These are phyloP conservation scores for Fusarium illudens DNA, from an alignment of 2,329 filamentous ascomycete genomes.

Conservation along the genomic window DNA sequence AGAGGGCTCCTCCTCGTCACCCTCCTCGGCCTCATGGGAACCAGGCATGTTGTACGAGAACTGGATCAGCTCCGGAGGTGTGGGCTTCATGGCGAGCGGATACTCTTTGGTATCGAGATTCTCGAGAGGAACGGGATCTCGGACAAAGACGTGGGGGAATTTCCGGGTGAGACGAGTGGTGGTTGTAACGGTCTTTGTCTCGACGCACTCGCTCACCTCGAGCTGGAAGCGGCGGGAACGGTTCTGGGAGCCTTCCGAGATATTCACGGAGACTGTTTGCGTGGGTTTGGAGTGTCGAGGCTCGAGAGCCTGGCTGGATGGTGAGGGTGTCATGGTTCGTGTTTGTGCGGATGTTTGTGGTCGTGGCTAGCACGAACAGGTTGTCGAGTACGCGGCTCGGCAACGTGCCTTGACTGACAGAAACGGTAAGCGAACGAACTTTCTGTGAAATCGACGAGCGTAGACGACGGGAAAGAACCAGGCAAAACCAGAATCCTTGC, in stretches of 20 bases:
- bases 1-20: slow-evolving; percentile 33
- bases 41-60: slow-evolving; percentile 74
- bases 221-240: slow-evolving; percentile 58
- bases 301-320: slow-evolving; percentile 50
- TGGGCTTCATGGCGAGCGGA: slow-evolving; percentile 83
- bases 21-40: slow-evolving; percentile 41
- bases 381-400: background rate
- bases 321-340: slow-evolving; percentile 51
- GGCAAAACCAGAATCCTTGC: background rate
- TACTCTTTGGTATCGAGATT: slow-evolving; percentile 89
- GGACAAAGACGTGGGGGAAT: slow-evolving; percentile 86
- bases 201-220: slow-evolving; percentile 70
- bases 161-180: slow-evolving; percentile 87
- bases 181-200: slow-evolving; percentile 81
- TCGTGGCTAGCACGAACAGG: slow-evolving; percentile 19
- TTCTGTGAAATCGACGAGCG: background rate
- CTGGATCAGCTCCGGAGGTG: slow-evolving; percentile 78
- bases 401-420: background rate
- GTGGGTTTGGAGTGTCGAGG: slow-evolving; percentile 46
- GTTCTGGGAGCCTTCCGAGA: slow-evolving; percentile 52
- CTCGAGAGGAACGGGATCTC: slow-evolving; percentile 73
- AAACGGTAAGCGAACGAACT: background rate
- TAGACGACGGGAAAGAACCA: background rate
- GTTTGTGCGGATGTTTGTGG: slow-evolving; percentile 22
- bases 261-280: slow-evolving; percentile 58